Evolutionary conservation across 2,329 filamentous ascomycete genomes (phyloP), one percentile per base, ranked within the genome.

Genomic region (Pseudogymnoascus sp.): DNA sequence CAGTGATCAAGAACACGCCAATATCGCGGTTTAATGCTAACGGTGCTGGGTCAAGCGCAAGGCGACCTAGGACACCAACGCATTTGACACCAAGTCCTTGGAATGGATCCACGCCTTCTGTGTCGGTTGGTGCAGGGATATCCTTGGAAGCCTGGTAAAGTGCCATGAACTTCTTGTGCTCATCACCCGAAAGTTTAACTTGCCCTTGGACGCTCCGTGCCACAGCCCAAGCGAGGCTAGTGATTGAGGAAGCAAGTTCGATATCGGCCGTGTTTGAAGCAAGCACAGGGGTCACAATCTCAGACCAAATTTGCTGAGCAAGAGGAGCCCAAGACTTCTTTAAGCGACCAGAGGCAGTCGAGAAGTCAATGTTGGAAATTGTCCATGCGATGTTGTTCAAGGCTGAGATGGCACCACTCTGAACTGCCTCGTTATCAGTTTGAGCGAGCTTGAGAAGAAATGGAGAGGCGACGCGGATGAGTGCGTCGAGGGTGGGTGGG

Each of bases 351-450:
- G 79, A 78, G n/a, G 76, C 75, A 34, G 83, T 79, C 23, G 79
- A 77, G 69, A 86, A 85, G 73, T 87, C 84, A 68, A 86, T 77
- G 69, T 82, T 81, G 7, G 84, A 85, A 43, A 87, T 77, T 10
- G 85, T 86, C 85, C 87, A 89, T 62, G 86, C 79, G 62, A 89
- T 83, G 74, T 89, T 89, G 77, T 84, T 88, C 65, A 90, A 78
- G 14, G 85, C 81, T 1, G 83, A 82, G 23, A 89, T 75, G 16
- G 86, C 82, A 68, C 82, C 79, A 19, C 74, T 74, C 67, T 83
- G 83, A 43, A 87, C 75, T 6, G 77, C 71, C 11, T 79, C 72
- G 14, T 75, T 71, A 31, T 79, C 77, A 6, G 37, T 36, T 4
- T 61, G 64, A n/a, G 69, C 67, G 43, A 74, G 54, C 16, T 37